These are phyloP conservation scores for Corymbia maculata DNA, from an alignment of 345 rosid genomes.

Conservation along the genomic window DNA sequence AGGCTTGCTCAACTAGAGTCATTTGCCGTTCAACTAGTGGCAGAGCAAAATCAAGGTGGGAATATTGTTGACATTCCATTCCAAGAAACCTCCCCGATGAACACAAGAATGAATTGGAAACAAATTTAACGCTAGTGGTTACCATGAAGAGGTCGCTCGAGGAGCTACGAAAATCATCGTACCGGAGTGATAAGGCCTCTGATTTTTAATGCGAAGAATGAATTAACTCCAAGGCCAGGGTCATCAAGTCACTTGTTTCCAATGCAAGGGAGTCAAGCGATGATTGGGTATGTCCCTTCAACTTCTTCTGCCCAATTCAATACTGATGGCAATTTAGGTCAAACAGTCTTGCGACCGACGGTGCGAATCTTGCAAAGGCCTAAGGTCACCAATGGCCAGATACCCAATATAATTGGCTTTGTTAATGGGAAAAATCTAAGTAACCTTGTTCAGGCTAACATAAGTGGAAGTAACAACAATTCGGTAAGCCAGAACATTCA, in stretches of 20 bases:
- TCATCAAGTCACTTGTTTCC: not conserved
- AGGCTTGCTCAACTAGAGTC: not conserved
- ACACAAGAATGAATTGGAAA: not conserved
- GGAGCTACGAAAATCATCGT: not conserved
- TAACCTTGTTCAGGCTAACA: not conserved
- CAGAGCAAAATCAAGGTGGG: not conserved
- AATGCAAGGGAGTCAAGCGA: not conserved
- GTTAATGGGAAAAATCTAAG: not conserved
- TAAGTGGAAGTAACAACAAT: not conserved
- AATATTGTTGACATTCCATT: not conserved
- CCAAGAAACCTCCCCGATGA: not conserved
- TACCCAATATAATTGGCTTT: not conserved
- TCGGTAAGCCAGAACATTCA: not conserved
- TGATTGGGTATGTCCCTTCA: not conserved
- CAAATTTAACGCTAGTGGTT: not conserved
- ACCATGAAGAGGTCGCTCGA: not conserved
- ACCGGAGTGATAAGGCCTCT: not conserved
- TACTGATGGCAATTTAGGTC: not conserved
- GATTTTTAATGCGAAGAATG: not conserved
- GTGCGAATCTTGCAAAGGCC: not conserved
- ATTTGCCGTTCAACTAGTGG: not conserved
- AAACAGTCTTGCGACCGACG: not conserved
- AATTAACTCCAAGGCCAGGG: not conserved
- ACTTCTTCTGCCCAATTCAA: not conserved
- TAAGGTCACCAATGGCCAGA: accelerated